These are phyloP conservation scores for Coprinopsis strossmayeri DNA, from an alignment of 768 basidiomycete genomes.

Conservation along the genomic window DNA sequence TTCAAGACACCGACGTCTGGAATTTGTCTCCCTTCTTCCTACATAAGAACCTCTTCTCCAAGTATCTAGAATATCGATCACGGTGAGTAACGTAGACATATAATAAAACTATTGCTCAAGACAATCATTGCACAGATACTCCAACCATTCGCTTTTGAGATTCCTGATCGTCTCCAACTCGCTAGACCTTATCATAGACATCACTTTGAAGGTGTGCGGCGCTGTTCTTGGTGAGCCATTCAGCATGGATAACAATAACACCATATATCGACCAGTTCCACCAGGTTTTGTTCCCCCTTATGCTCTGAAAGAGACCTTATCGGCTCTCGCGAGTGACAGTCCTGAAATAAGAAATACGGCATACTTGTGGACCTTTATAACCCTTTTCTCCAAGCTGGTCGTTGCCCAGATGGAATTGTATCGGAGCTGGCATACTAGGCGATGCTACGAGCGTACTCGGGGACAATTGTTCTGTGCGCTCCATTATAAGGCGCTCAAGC, in stretches of 20 bases:
- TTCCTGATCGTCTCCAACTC: slow-evolving; percentile 65
- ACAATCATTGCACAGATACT: slow-evolving; percentile 33
- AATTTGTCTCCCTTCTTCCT: slow-evolving; percentile 58
- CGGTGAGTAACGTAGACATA: slow-evolving; percentile 29
- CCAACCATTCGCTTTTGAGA: slow-evolving; percentile 49
- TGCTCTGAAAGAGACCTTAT: slow-evolving; percentile 54
- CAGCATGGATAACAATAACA: too few relatives aligned
- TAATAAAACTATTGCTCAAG: too few relatives aligned
- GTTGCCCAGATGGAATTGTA: slow-evolving; percentile 63
- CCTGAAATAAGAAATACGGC: slow-evolving; percentile 37
- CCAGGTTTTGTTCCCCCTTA: slow-evolving; percentile 63
- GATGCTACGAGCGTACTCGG: slow-evolving; percentile 66
- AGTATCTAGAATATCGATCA: slow-evolving; percentile 47
- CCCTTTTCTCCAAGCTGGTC: slow-evolving; percentile 57
- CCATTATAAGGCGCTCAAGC: slow-evolving; percentile 61
- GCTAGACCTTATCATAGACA: slow-evolving; percentile 57
- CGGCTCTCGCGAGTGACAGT: slow-evolving; percentile 37
- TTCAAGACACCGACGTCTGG: slow-evolving; percentile 54
- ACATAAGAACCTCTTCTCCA: slow-evolving; percentile 62
- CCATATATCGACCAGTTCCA: too few relatives aligned
- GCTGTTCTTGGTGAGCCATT: slow-evolving; percentile 39
- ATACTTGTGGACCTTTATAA: slow-evolving; percentile 52
- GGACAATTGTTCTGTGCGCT: slow-evolving; percentile 66
- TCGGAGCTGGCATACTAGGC: slow-evolving; percentile 58
- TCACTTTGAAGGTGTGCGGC: slow-evolving; percentile 53